Evolutionary conservation across 2,329 filamentous ascomycete genomes (phyloP), one percentile per base, ranked within the genome.

Genomic region (Diaporthe sp.): DNA sequence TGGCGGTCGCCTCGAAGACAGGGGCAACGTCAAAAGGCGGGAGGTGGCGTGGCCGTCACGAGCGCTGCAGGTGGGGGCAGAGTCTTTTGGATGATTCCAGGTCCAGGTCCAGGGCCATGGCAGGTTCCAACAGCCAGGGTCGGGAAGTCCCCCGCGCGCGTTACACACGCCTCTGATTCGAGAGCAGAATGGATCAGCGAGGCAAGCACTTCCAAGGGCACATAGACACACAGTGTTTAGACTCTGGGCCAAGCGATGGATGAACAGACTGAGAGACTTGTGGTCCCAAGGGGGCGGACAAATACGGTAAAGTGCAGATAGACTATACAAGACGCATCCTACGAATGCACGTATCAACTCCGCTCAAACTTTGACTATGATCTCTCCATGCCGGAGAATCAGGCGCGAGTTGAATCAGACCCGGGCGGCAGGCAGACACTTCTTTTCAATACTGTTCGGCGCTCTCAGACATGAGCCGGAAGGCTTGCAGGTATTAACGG

Each of bases 21-120:
- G 61, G 61, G 61, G 42, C 17, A 44, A 34, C 19, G 28, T 31
- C 25, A 34, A 25, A 65, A 25, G 19, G 42, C 42, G 25, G 42
- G 25, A 34, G 25, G 62, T 67, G 62, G 62, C 62, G 62, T 67
- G 62, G 62, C 28, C 46, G 44, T 67, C 62, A 67, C 62, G 62
- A 49, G 62, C 62, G 34, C 44, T 67, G 44, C 28, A 34, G 51
- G 62, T 67, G 62, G 62, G 62, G 62, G 31, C 9, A 31, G 22
- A 34, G 62, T 25, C 17, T 37, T 37, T 51, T 31, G 44, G 44
- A 67, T 51, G 62, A 37, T 34, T 67, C 62, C 44, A 51, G 42
- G 42, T 46, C 55, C 44, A 67, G 25, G 37, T 17, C 58, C 37
- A 58, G 31, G 55, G 6, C 55, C 31, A 62, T 6, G 58, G 12